A percentile compares a stretch with the other conserved stretches of the same genome.
These are phyloP conservation scores for Candida xyloterini DNA, from an alignment of 805 yeast species.

Conservation along the genomic window DNA sequence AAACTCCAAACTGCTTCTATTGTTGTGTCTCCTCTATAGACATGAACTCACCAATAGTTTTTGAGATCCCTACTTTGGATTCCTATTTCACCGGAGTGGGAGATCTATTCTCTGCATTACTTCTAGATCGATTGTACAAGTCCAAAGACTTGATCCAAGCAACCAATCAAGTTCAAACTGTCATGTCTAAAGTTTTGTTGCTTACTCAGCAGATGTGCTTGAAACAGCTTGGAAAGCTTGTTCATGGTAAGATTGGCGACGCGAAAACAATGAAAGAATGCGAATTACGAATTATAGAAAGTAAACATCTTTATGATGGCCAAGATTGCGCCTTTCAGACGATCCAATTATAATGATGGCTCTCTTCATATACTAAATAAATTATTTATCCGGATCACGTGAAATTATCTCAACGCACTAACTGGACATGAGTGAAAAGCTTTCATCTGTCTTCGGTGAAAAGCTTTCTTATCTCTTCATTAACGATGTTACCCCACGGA, in stretches of 20 bases:
- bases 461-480: not conserved
- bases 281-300: conserved; percentile 68
- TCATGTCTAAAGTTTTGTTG: conserved; percentile 51
- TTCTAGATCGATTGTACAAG: conserved; percentile 57
- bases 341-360: conserved; percentile 5
- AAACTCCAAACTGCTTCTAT: conserved; percentile 29
- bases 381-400: conserved; percentile 9
- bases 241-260: conserved; percentile 54
- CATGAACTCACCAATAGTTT: conserved; percentile 27
- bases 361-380: too few relatives aligned
- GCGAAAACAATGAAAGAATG: conserved; percentile 61
- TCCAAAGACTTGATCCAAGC: conserved; percentile 30
- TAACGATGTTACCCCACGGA: conserved; percentile 67
- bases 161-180: conserved; percentile 53
- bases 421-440: not conserved
- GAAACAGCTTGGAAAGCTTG: conserved; percentile 35
- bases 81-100: conserved; percentile 96
- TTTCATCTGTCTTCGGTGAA: not conserved
- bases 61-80: conserved; percentile 58
- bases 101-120: conserved; percentile 78
- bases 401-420: conserved; percentile 8
- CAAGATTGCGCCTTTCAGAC: conserved; percentile 10
- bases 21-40: conserved; percentile 43
- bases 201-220: conserved; percentile 43
- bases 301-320: conserved; percentile 38